Base-by-base conservation (phyloP, 1,284 basidiomycete species). In the Cutaneotrichosporon mucoides region DNA sequence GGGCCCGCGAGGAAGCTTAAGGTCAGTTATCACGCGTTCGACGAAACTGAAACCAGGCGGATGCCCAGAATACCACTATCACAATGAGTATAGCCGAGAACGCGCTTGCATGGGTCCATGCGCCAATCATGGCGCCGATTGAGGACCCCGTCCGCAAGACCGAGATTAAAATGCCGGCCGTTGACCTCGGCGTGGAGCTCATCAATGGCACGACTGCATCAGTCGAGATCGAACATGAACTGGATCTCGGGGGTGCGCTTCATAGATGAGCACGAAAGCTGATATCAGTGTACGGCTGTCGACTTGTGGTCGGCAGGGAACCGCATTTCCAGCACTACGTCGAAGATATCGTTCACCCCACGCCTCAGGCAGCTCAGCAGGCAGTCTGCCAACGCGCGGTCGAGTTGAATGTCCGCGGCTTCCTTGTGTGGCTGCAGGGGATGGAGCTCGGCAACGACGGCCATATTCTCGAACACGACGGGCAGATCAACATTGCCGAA, bases 51-150 rank as follows among this genome's bases (percentile, higher is more conserved):
- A 42, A 7, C 4, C 57, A 73, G 73, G 62, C 60, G 6, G 73
- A 73, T 43, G 70, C 73, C 0, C 65, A 67, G 37, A 71, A 70
- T 59, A 59, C 60, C 10, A 64, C 69, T 5, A 50, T 74, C 42
- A 56, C 66, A 5, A 57, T 57, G 35, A 61, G 62, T n/a, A 67
- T 71, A 7, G 24, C 52, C 6, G 68, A 70, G n/a, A 56, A 66
- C 40, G 67, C 66, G 2, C 58, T 73, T n/a, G 59, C 46, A 4
- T 73, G 72, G 72, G 55, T 71, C 6, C 54, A 62, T 16, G 56
- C 58, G 4, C 64, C 68, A 1, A 41, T 37, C 3, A 61, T 59
- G 44, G 38, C 8, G 16, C 24, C 47, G 2, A 51, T 62, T 8
- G 45, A 46, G 1, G 24, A 16, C n/a, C 4, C 6, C 33, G 16